A percentile compares a stretch with the other conserved stretches of the same genome.
Evolutionary conservation across 1,284 basidiomycete genomes (phyloP).

Genomic region (Malassezia yamatoensis): DNA sequence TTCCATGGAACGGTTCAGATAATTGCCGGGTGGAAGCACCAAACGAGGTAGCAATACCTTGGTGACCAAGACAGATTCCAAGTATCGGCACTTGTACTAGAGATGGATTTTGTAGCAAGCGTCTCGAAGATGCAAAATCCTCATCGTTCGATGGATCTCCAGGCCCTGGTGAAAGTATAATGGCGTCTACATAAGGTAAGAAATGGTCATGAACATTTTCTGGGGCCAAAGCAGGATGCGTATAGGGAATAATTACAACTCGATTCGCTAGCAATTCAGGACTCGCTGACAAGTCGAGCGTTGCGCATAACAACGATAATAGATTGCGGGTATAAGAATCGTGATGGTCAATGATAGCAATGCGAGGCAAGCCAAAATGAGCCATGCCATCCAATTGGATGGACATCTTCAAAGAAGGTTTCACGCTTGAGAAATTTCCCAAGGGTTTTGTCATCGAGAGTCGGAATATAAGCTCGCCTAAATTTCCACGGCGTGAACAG

Average conservation of each 20-base stretch:
- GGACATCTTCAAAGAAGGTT: background rate
- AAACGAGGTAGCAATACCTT: constrained; percentile 70
- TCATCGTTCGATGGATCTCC: constrained; percentile 27
- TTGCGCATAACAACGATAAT: constrained; percentile 26
- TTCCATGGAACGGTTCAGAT: constrained; percentile 30
- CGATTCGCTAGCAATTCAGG: constrained; percentile 17
- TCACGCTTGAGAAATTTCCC: background rate
- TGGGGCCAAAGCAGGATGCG: constrained; percentile 25
- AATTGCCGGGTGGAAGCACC: constrained; percentile 54
- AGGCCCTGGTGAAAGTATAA: constrained; percentile 43
- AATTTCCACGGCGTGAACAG: no score
- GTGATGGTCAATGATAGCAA: constrained; percentile 43
- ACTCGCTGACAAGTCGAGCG: background rate
- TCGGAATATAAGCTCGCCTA: background rate
- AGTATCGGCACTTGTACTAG: constrained; percentile 58
- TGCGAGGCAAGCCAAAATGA: constrained; percentile 23
- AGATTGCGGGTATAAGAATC: constrained; percentile 47
- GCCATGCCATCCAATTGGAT: background rate
- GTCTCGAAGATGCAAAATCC: constrained; percentile 37
- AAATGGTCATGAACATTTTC: constrained; percentile 24
- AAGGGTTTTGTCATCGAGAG: background rate
- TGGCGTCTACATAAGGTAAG: constrained; percentile 36
- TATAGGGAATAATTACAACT: constrained; percentile 39
- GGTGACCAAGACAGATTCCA: constrained; percentile 82
- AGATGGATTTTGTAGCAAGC: constrained; percentile 23